Percentiles rank a stretch among this genome's conserved stretches.
phyloP scores from a whole-genome alignment of 495 filamentous ascomycete species.

The Talaromyces wortmannii region DNA sequence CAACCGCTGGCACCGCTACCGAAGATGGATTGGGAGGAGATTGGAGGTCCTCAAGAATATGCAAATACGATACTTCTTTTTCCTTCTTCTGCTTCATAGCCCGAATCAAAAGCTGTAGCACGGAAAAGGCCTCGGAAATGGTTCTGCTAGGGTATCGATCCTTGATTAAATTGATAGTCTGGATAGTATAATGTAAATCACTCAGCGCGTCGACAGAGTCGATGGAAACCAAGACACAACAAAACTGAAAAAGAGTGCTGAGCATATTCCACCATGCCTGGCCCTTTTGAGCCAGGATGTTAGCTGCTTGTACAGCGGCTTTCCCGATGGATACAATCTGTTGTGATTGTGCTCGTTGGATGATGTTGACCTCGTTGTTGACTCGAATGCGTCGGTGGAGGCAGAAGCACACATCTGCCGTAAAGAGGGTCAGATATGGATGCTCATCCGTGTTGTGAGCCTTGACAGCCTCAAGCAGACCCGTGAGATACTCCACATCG shows the following conservation, averaged over 20 bases:
- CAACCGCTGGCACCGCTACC: not conserved
- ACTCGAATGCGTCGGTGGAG: not conserved
- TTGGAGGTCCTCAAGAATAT: not conserved
- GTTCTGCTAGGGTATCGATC: not conserved
- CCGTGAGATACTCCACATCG: not conserved
- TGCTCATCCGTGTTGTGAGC: not conserved
- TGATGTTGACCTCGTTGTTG: not conserved
- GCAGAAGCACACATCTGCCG: not conserved
- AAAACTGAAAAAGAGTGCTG: not conserved
- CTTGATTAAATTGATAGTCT: not conserved
- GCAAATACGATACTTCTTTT: not conserved
- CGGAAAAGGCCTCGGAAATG: not conserved
- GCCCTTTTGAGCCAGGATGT: not conserved
- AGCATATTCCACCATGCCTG: not conserved
- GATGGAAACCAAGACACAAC: not conserved
- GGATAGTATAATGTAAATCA: not conserved
- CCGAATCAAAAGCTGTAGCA: not conserved
- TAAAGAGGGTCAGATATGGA: not conserved
- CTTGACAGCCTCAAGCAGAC: not conserved
- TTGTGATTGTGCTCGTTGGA: not conserved
- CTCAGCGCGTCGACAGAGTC: not conserved
- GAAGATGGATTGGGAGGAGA: not conserved
- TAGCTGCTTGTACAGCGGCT: not conserved
- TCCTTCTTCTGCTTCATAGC: not conserved
- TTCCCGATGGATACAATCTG: not conserved